Conservation (phyloP, 768 basidiomycete genomes). For the Strobilomyces dryophilus region DNA sequence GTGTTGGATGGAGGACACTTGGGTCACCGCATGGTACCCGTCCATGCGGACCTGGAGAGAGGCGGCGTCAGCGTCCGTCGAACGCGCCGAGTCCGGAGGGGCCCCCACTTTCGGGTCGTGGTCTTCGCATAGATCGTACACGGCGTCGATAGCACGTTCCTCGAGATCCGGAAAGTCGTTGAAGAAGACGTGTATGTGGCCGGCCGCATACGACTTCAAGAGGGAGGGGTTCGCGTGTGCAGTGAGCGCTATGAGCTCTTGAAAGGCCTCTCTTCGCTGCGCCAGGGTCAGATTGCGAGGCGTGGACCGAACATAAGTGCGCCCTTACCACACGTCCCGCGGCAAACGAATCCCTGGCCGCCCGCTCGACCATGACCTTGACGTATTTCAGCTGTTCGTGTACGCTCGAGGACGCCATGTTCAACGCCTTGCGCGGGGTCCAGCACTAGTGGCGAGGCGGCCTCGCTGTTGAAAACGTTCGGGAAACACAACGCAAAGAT, state of each 20-base stretch:
- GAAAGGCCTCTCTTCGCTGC: constrained; percentile 51
- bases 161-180: constrained; percentile 68
- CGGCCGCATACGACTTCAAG: constrained; percentile 56
- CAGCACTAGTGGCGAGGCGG: neutral
- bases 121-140: constrained; percentile 78
- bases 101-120: constrained; percentile 45
- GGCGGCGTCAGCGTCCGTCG: constrained; percentile 3
- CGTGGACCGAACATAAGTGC: neutral
- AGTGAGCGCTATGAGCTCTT: constrained; percentile 50
- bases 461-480: neutral
- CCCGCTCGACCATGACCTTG: constrained; percentile 40
- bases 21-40: constrained; percentile 60
- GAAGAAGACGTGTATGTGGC: constrained; percentile 55
- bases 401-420: constrained; percentile 21
- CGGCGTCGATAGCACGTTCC: constrained; percentile 71
- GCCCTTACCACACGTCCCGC: constrained; percentile 38
- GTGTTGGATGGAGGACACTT: constrained; percentile 42
- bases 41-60: constrained; percentile 56
- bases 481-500: constrained; percentile 11
- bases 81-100: constrained; percentile 1
- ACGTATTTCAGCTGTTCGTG: constrained; percentile 19
- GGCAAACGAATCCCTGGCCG: constrained; percentile 36
- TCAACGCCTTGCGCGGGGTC: neutral
- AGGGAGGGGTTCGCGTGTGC: constrained; percentile 39
- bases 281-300: constrained; percentile 7